Base-by-base conservation (phyloP, 495 filamentous ascomycete species). In the Xylaria venustula region DNA sequence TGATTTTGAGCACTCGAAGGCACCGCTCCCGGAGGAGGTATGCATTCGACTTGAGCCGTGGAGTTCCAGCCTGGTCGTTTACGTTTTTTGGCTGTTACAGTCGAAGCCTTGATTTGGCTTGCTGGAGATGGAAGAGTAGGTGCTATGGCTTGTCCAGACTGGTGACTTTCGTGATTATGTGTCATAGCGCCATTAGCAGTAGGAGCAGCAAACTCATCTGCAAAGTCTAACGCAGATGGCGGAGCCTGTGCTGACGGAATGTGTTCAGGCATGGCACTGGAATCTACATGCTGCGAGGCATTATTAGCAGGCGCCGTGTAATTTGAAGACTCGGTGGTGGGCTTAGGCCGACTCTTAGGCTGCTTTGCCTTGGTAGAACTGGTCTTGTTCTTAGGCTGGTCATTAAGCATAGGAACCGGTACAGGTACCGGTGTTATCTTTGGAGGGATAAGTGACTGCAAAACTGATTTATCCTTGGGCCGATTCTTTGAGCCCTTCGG, bases 401-500 rank as follows among this genome's bases (percentile, higher is more conserved):
- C 53, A 28, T 66, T 53, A 11, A 71, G 54, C 68, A 71, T 67
- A 28, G 64, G 66, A 32, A 71, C 46, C 6, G 70, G 70, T 14
- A 69, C 68, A 15, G 70, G 70, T 14, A 73, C 65, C 1, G 70
- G 70, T 14, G 70, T 73, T 42, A 73, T 68, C 53, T 71, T 73
- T 26, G 68, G 66, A 20, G 68, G 68, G 32, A 58, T 28, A 30
- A 34, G 30, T 58, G 41, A 46, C 63, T 54, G 44, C 25, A 54
- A 46, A 60, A 45, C 8, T 20, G 52, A 17, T 28, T 46, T 49
- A 4, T 73, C 67, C 57, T 79, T 81, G 14, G 79, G 79, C 0
- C 75, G 70, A 48, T 81, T 81, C 59, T 77, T 81, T 0, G 79
- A 81, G 7, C 79, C 79, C 36, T 79, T 81, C 0, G 79, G 79